Evolutionary conservation across 352 stramenopile species (phyloP), one percentile per base, ranked within the genome.

Genomic region (Pseudoperonospora humuli): DNA sequence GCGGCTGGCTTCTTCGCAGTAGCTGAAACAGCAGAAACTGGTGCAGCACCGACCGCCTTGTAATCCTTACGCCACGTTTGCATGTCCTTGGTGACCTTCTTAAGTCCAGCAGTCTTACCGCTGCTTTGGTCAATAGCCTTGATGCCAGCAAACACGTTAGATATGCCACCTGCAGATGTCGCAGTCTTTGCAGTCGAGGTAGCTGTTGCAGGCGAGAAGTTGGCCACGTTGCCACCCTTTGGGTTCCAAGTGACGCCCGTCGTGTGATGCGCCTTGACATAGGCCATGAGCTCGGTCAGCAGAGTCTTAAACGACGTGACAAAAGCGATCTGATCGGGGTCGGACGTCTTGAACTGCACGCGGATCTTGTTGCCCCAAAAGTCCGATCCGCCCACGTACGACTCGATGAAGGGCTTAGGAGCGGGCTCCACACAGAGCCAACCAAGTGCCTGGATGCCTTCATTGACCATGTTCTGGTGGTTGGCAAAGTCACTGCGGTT

Each of bases 361-460:
- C 95, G 76, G 64, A 98, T 97, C 62, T 97, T 97, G 73, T 98
- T 98, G 34, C 88, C 88, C 89, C 93, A 98, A 67, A 98, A 98
- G 59, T 98, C 94, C 29, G 79, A 91, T 34, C 84, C 90, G 31
- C 87, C 95, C 45, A 98, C 72, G 50, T 94, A 97, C 52, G 89
- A 95, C 54, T 98, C 95, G 42, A 98, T 94, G 67, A 97, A 97
- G 21, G 86, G 81, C 50, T 93, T 93, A 7, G 95, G 95, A 0
- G 86, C 77, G 2, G 81, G 83, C 57, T 93, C 60, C 13, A 90
- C 74, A 17, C 64, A 84, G 42, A 93, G 50, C 80, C 80, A 93
- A 32, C 77, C 75, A 20, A 93, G 75, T 33, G 75, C 72, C 50
- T 93, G 77, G 42, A 90, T 84, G 14, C 77, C 80, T 57, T 93